Percentiles rank a stretch among this genome's conserved stretches.
phyloP scores from a whole-genome alignment of 441 rosid species.

The Euphorbia corollata region DNA sequence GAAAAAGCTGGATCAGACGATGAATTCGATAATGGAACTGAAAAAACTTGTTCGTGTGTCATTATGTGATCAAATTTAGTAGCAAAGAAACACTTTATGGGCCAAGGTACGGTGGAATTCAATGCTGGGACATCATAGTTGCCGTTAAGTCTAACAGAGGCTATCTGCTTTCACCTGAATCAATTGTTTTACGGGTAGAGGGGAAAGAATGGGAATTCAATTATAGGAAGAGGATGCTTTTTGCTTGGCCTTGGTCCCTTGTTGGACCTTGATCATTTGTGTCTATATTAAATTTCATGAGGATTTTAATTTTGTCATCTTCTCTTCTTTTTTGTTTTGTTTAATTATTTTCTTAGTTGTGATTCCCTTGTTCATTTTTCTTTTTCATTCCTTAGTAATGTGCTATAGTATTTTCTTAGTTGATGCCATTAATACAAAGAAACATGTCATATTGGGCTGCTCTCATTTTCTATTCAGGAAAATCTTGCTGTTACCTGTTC shows the following conservation, averaged over 20 bases:
- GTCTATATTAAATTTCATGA: constrained; percentile 28
- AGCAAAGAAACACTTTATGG: neutral
- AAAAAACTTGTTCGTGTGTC: constrained; percentile 67
- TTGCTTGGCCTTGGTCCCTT: constrained; percentile 18
- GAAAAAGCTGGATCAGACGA: constrained; percentile 75
- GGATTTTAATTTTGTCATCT: constrained; percentile 41
- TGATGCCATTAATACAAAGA: neutral
- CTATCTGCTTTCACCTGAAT: constrained; percentile 18
- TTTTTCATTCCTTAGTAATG: constrained; percentile 17
- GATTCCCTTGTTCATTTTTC: constrained; percentile 21
- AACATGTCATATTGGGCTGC: neutral
- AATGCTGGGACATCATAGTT: constrained; percentile 11
- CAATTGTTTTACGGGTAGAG: constrained; percentile 16
- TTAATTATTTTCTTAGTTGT: constrained; percentile 22
- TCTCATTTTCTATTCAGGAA: neutral
- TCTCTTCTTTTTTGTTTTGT: constrained; percentile 16
- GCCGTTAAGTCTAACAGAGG: constrained; percentile 17
- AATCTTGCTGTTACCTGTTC: neutral
- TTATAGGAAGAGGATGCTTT: constrained; percentile 19
- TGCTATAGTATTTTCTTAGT: constrained; percentile 16
- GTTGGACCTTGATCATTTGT: constrained; percentile 32
- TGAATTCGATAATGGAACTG: constrained; percentile 54
- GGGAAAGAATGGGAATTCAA: constrained; percentile 16
- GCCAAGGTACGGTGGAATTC: constrained; percentile 13
- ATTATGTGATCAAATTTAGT: constrained; percentile 50